Conservation (phyloP, 73 alveolate genomes). For the Symbiodinium natans region DNA sequence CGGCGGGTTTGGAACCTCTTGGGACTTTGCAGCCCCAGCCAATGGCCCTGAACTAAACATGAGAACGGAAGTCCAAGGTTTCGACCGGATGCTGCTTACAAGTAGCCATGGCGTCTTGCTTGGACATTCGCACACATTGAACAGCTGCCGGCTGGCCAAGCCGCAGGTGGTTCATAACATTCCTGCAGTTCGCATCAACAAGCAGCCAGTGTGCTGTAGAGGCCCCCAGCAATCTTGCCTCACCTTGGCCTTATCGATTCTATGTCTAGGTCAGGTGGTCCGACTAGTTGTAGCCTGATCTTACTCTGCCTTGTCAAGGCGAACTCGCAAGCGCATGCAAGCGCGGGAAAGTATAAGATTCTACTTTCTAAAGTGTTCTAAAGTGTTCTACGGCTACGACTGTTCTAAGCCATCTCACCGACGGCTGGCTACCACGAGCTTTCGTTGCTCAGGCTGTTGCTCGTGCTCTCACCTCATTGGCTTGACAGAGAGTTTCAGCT, state of each 20-base stretch:
- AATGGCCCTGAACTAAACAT: background rate
- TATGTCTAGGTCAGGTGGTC: too few species aligned
- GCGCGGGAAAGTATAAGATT: too few species aligned
- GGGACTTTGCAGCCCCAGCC: too few species aligned
- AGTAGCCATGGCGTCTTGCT: background rate
- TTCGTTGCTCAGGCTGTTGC: conserved; percentile 45
- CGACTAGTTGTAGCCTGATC: too few species aligned
- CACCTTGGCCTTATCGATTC: too few species aligned
- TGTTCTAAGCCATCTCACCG: background rate
- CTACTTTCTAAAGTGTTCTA: too few species aligned
- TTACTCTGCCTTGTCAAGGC: too few species aligned
- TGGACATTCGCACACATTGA: background rate
- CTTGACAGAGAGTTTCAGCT: too few species aligned
- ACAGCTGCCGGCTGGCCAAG: background rate
- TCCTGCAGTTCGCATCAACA: background rate
- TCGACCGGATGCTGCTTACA: background rate
- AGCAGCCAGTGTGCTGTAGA: too few species aligned
- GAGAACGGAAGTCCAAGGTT: background rate
- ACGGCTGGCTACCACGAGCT: conserved; percentile 22
- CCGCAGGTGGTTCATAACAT: background rate
- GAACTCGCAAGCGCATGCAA: too few species aligned
- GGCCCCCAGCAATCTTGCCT: too few species aligned
- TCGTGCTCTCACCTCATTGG: conserved; percentile 60
- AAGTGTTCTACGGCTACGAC: too few species aligned
- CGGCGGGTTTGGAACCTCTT: background rate